phyloP scores from a whole-genome alignment of 192 early-diverging fungal species.

The Piromyces finnis region DNA sequence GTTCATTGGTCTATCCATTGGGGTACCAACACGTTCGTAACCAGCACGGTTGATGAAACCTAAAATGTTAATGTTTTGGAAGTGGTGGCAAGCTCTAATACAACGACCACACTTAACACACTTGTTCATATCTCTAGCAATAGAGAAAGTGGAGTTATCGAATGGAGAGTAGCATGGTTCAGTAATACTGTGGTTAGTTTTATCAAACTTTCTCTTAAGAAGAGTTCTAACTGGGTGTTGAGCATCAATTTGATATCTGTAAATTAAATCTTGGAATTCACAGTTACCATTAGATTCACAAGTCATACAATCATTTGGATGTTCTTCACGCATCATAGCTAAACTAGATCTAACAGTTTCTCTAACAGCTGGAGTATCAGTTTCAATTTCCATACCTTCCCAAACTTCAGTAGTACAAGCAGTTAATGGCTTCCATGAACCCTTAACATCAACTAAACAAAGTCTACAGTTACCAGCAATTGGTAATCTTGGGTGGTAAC shows the following conservation, averaged over 20 bases:
- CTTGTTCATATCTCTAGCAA: neutral
- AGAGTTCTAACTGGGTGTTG: neutral
- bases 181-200: neutral
- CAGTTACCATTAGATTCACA: conserved; percentile 1
- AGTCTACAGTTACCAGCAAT: conserved; percentile 99
- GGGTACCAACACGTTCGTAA: neutral
- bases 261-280: neutral
- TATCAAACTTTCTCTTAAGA: neutral
- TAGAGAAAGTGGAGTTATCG: neutral
- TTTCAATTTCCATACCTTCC: conserved; percentile 95
- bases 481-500: conserved; percentile 79
- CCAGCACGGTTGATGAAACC: conserved; percentile 1
- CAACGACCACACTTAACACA: conserved; percentile 1
- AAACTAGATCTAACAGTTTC: neutral
- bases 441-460: conserved; percentile 97
- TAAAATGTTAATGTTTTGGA: neutral
- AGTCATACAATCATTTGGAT: conserved; percentile 2
- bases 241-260: neutral
- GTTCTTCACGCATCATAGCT: neutral
- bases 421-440: conserved; percentile 85
- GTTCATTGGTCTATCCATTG: neutral
- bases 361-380: conserved; percentile 72
- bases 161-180: neutral
- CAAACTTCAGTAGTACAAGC: conserved; percentile 95
- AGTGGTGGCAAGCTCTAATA: neutral